Evolutionary conservation across 495 filamentous ascomycete species (phyloP), one percentile per base, ranked within the genome.

Genomic region (Parachaetomium inaequale): DNA sequence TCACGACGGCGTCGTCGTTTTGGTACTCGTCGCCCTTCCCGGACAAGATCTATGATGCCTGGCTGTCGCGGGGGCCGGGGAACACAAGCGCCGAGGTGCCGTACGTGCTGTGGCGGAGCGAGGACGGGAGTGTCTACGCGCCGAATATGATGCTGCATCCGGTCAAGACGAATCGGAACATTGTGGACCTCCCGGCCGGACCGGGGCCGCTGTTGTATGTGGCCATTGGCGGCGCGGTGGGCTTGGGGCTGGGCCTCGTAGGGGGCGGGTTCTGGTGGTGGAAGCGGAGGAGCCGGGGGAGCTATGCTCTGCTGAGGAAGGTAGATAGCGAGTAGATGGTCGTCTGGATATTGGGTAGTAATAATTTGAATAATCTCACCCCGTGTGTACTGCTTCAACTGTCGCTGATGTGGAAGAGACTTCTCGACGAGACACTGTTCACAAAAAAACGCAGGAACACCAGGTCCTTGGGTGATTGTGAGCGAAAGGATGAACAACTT

Each of bases 141-240:
- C 54, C 54, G 26, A 57, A 57, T 12, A 57, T 57, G 54, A 42
- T 57, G 38, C 38, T 57, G 25, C 54, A 57, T 31, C 54, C 54
- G 15, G 54, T 57, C 14, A 57, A 57, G n/a, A 57, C 54, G 15
- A 57, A 57, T 14, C 54, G 12, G 21, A 57, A 57, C 38, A 3
- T 46, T 15, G 42, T 46, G 42, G 42, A 46, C 7, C 31, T 54
- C 29, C 29, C 51, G 7, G 51, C 21, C 10, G 46, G 46, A 15
- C 46, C 25, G 25, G 19, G 51, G 8, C 31, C 32, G 31, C 4
- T 55, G 53, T 29, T 12, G n/a, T 55, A 21, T 21, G 6, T 29
- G 36, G 36, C 3, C 15, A 42, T 55, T 17, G 53, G 8, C 23
- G 53, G 34, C 36, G 53, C 36, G 34, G 34, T 8, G 28, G 7